phyloP scores from a whole-genome alignment of 306 rosid species.

The Dryas drummondii region DNA sequence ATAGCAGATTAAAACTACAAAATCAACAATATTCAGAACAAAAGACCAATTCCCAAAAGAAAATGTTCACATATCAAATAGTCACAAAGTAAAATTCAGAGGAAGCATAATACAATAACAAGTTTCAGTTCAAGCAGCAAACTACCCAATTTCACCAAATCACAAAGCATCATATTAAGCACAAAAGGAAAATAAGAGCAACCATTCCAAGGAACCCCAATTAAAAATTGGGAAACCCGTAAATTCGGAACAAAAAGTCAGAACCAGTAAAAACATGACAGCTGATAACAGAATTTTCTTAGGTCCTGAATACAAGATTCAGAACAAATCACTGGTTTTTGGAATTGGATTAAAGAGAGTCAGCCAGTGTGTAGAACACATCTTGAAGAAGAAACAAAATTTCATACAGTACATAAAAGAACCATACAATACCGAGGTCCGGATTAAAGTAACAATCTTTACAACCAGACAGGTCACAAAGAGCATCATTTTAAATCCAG shows the following conservation, averaged over 20 bases:
- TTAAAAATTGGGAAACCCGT: no score
- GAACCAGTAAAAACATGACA: background rate
- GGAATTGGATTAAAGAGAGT: no score
- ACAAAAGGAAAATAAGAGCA: background rate
- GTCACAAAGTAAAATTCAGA: background rate
- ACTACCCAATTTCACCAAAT: conserved; percentile 1
- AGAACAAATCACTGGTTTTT: no score
- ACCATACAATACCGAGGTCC: no score
- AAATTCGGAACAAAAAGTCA: background rate
- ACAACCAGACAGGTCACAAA: background rate
- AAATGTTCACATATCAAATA: background rate
- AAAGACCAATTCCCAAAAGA: background rate
- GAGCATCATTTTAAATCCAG: background rate
- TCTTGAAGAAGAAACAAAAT: no score
- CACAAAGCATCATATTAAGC: background rate
- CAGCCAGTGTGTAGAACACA: no score
- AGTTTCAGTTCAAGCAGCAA: background rate
- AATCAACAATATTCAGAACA: background rate
- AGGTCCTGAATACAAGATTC: no score
- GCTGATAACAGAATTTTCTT: no score
- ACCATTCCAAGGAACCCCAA: no score
- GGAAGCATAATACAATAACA: background rate
- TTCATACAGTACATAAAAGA: no score
- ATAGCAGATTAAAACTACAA: background rate
- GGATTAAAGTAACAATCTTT: no score